Conservation (phyloP, 768 basidiomycete genomes). For the Russula sp. region DNA sequence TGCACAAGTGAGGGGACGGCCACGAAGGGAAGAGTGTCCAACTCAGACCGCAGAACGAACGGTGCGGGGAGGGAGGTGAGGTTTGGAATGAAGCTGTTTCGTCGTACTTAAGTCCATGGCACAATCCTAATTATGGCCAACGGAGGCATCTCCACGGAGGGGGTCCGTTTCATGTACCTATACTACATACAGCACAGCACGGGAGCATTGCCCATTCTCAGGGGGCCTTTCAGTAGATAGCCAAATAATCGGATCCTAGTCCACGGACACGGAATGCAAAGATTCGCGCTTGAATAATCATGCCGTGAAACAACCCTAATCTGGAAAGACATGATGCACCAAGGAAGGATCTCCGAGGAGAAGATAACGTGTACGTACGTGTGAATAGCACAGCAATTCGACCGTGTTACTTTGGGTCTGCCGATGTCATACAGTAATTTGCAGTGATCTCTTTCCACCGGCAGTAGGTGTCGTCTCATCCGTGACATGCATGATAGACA, state of each 20-base stretch:
- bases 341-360: not conserved
- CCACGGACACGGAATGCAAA: constrained; percentile 11
- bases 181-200: not conserved
- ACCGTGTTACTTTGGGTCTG: not conserved
- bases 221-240: not conserved
- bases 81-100: not conserved
- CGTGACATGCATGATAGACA: not conserved
- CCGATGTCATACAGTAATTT: not conserved
- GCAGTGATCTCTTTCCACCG: not conserved
- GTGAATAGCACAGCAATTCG: constrained; percentile 5
- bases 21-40: not conserved
- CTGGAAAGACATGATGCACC: not conserved
- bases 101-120: no score
- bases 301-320: not conserved
- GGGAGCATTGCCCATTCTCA: constrained; percentile 4
- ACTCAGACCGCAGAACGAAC: constrained; percentile 1
- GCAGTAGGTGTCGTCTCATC: not conserved
- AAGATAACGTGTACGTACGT: constrained; percentile 6
- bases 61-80: not conserved
- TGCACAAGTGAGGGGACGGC: constrained; percentile 12
- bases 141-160: not conserved
- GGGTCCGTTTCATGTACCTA: not conserved
- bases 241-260: constrained; percentile 8
- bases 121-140: constrained; percentile 17
- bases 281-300: constrained; percentile 1